These are phyloP conservation scores for Aspergillus biplanus DNA, from an alignment of 495 filamentous ascomycete genomes.

Conservation along the genomic window DNA sequence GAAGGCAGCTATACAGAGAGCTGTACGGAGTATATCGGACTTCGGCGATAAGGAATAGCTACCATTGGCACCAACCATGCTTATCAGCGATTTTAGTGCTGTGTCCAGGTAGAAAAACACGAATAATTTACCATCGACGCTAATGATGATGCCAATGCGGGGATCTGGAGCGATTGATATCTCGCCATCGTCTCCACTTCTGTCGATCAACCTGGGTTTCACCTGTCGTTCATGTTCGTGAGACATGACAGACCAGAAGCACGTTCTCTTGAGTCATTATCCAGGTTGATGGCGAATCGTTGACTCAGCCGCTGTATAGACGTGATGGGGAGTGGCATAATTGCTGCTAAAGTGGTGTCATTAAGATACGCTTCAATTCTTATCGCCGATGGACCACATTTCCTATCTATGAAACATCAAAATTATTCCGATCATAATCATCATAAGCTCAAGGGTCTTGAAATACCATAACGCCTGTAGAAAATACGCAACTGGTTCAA, in stretches of 20 bases:
- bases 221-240: neutral
- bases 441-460: too few relatives aligned
- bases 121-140: neutral
- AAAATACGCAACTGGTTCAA: too few relatives aligned
- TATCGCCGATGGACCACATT: too few relatives aligned
- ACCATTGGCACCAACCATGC: neutral
- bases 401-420: too few relatives aligned
- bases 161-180: neutral
- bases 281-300: neutral
- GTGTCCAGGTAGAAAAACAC: neutral
- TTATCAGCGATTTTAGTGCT: neutral
- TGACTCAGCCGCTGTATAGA: neutral
- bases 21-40: neutral
- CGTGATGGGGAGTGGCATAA: neutral
- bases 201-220: neutral
- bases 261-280: neutral
- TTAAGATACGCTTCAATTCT: neutral
- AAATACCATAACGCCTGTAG: too few relatives aligned
- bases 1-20: too few relatives aligned
- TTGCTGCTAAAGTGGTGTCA: constrained; percentile 2
- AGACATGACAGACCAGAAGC: too few relatives aligned
- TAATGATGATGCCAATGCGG: neutral
- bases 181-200: neutral
- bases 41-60: neutral
- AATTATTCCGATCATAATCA: too few relatives aligned